phyloP scores from a whole-genome alignment of 2,329 filamentous ascomycete genomes.

The Escovopsis sp. region DNA sequence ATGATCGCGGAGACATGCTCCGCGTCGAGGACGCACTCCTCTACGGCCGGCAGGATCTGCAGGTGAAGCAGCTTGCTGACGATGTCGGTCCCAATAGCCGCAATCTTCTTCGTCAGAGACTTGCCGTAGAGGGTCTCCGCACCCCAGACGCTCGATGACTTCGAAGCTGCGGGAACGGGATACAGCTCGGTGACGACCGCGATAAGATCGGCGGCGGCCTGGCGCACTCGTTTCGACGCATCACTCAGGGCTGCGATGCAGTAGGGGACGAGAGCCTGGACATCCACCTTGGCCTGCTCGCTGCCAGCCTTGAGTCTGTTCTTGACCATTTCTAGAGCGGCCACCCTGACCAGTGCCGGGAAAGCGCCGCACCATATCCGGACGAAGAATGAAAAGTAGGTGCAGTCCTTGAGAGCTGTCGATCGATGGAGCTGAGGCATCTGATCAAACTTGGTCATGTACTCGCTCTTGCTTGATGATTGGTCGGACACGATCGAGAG shows the following conservation, averaged over 20 bases:
- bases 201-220: conserved; percentile 56
- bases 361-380: conserved; percentile 60
- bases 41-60: conserved; percentile 58
- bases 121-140: conserved; percentile 50
- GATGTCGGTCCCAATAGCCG: conserved; percentile 44
- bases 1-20: conserved; percentile 54
- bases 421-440: conserved; percentile 39
- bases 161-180: conserved; percentile 18
- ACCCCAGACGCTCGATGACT: conserved; percentile 39
- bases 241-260: conserved; percentile 61
- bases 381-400: conserved; percentile 63
- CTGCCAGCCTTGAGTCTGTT: conserved; percentile 38
- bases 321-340: conserved; percentile 53
- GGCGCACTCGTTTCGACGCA: conserved; percentile 58
- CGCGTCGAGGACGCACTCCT: conserved; percentile 74
- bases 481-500: conserved; percentile 35
- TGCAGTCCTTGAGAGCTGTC: conserved; percentile 41
- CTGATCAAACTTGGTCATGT: conserved; percentile 37
- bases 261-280: conserved; percentile 76
- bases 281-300: conserved; percentile 38
- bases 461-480: conserved; percentile 18
- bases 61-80: conserved; percentile 46
- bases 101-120: conserved; percentile 26
- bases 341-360: conserved; percentile 51
- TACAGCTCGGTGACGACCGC: conserved; percentile 39